A percentile compares a stretch with the other conserved stretches of the same genome.
These are phyloP conservation scores for Pseudogymnoascus destructans DNA, from an alignment of 2,329 filamentous ascomycete genomes.

Conservation along the genomic window DNA sequence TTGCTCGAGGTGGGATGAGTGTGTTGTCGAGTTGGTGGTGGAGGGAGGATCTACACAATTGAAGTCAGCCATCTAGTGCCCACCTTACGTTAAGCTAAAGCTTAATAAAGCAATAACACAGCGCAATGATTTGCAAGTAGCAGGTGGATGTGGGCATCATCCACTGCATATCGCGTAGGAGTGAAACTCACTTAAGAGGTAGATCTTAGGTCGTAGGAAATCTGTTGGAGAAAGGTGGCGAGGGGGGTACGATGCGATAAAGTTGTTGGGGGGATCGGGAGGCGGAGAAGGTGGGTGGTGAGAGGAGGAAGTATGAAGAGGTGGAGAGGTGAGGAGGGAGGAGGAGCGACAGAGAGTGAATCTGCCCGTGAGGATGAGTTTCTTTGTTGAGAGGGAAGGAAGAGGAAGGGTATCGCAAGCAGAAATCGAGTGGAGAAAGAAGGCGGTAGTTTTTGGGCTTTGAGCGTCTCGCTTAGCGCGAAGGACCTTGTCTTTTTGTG, in stretches of 20 bases:
- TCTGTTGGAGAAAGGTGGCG: constrained; percentile 12
- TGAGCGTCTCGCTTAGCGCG: constrained; percentile 8
- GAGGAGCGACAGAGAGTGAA: constrained; percentile 13
- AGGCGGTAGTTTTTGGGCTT: constrained; percentile 8
- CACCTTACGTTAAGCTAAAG: background rate
- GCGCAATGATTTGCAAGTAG: background rate
- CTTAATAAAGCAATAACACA: no score
- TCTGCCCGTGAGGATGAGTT: constrained; percentile 17
- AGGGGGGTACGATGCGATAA: constrained; percentile 13
- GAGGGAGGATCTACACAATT: background rate
- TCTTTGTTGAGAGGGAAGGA: constrained; percentile 12
- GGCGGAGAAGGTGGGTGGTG: constrained; percentile 12
- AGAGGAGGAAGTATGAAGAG: constrained; percentile 13
- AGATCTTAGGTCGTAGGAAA: background rate
- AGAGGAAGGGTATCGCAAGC: constrained; percentile 15
- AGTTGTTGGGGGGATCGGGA: constrained; percentile 11
- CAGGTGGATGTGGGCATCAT: background rate
- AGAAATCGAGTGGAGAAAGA: constrained; percentile 15
- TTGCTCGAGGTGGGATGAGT: constrained; percentile 1
- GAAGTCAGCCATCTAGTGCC: background rate
- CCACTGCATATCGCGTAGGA: background rate
- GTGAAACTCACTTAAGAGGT: background rate
- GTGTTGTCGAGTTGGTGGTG: background rate
- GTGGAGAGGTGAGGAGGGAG: constrained; percentile 11
- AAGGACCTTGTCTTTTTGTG: constrained; percentile 6